Evolutionary conservation across 306 rosid genomes (phyloP).

Genomic region (Vigna nakashimae): DNA sequence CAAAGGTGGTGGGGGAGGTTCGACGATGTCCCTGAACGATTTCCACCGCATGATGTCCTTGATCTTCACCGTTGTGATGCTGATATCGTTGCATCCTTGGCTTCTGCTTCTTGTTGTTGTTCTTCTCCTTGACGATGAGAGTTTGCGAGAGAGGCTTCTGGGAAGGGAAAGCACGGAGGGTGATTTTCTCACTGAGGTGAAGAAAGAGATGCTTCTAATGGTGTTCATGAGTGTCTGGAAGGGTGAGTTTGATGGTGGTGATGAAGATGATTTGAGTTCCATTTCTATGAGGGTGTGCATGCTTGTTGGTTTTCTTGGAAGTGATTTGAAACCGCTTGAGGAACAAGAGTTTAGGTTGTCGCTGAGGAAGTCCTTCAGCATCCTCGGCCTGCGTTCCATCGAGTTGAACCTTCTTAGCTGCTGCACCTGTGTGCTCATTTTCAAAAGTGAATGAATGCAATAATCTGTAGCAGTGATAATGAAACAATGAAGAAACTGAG

Average conservation of each 20-base stretch:
- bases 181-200: conserved; percentile 53
- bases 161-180: conserved; percentile 57
- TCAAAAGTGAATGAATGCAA: neutral
- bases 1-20: conserved; percentile 48
- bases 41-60: conserved; percentile 87
- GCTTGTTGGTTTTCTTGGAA: conserved; percentile 54
- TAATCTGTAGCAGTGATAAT: too few relatives aligned
- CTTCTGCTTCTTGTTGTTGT: neutral
- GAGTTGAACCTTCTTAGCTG: conserved; percentile 45
- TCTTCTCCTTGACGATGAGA: conserved; percentile 36
- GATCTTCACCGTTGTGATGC: conserved; percentile 52
- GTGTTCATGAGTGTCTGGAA: conserved; percentile 63
- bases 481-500: neutral
- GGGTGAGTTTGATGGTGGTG: conserved; percentile 44
- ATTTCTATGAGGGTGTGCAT: conserved; percentile 25
- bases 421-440: conserved; percentile 48
- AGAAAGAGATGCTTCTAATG: conserved; percentile 58
- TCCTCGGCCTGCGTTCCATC: conserved; percentile 58
- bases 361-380: conserved; percentile 75
- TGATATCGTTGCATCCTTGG: conserved; percentile 34
- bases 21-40: conserved; percentile 67
- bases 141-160: conserved; percentile 56
- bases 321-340: conserved; percentile 63
- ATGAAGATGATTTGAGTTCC: conserved; percentile 29
- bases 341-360: conserved; percentile 58